phyloP scores from a whole-genome alignment of 225 moss, liverwort and hornwort genomes.

The Lunularia cruciata region DNA sequence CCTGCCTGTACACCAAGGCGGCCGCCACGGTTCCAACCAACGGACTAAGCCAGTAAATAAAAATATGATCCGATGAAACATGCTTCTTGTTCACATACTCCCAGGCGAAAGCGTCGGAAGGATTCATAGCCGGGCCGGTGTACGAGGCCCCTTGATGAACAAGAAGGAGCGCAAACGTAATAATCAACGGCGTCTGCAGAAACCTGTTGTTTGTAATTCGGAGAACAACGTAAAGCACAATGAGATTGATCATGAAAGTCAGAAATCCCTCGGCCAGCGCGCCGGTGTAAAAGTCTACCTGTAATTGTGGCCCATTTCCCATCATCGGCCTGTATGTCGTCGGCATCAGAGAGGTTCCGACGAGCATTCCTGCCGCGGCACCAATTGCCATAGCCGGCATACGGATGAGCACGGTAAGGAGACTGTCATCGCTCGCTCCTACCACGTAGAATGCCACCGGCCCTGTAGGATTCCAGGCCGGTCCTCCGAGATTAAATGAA shows the following conservation, averaged over 20 bases:
- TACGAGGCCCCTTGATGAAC: constrained; percentile 47
- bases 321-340: constrained; percentile 51
- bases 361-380: constrained; percentile 59
- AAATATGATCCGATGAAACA: constrained; percentile 60
- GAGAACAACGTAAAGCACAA: constrained; percentile 62
- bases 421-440: constrained; percentile 59
- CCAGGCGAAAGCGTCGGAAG: constrained; percentile 89
- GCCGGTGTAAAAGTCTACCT: constrained; percentile 46
- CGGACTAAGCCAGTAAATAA: constrained; percentile 77
- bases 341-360: constrained; percentile 56
- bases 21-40: constrained; percentile 57
- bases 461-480: constrained; percentile 78
- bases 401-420: constrained; percentile 49
- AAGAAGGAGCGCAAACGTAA: constrained; percentile 48
- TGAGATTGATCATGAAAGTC: constrained; percentile 69
- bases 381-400: constrained; percentile 69
- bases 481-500: constrained; percentile 52
- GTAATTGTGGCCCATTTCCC: constrained; percentile 60
- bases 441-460: constrained; percentile 62
- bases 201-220: constrained; percentile 57
- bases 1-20: constrained; percentile 27
- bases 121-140: constrained; percentile 87
- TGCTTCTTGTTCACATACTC: constrained; percentile 52
- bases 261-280: constrained; percentile 54
- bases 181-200: constrained; percentile 55